phyloP scores from a whole-genome alignment of 495 filamentous ascomycete species.

The Talaromyces ruber region DNA sequence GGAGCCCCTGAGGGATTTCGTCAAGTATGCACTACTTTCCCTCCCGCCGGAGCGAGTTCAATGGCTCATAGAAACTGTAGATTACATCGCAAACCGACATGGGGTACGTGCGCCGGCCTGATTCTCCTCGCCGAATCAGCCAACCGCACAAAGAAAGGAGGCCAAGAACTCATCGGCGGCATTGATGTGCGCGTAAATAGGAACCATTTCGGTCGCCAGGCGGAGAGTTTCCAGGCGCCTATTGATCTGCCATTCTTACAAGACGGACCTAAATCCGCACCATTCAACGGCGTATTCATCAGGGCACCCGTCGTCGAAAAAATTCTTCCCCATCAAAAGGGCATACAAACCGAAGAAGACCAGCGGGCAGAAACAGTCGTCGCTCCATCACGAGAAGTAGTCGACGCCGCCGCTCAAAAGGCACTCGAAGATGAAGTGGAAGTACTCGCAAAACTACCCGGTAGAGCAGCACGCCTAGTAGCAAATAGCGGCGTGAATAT shows the following conservation, averaged over 20 bases:
- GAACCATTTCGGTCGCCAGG: conserved; percentile 94
- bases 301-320: conserved; percentile 88
- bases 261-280: conserved; percentile 17
- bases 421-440: conserved; percentile 39
- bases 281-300: conserved; percentile 86
- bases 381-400: conserved; percentile 50
- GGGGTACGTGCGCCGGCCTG: conserved; percentile 94
- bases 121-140: conserved; percentile 87
- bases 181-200: conserved; percentile 84
- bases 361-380: conserved; percentile 52
- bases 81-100: conserved; percentile 66
- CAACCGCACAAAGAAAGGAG: conserved; percentile 79
- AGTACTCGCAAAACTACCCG: conserved; percentile 41
- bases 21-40: conserved; percentile 59
- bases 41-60: background rate
- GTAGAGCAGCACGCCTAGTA: conserved; percentile 27
- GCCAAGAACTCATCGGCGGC: conserved; percentile 89
- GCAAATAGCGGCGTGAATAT: conserved; percentile 29
- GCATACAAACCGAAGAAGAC: conserved; percentile 41
- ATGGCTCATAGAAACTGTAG: conserved; percentile 5
- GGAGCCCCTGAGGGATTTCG: conserved; percentile 82
- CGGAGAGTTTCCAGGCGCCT: conserved; percentile 81
- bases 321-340: conserved; percentile 50
- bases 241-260: conserved; percentile 67
- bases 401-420: conserved; percentile 29